These are phyloP conservation scores for Gamsiella multidivaricata DNA, from an alignment of 192 early-diverging fungal species.

Conservation along the genomic window DNA sequence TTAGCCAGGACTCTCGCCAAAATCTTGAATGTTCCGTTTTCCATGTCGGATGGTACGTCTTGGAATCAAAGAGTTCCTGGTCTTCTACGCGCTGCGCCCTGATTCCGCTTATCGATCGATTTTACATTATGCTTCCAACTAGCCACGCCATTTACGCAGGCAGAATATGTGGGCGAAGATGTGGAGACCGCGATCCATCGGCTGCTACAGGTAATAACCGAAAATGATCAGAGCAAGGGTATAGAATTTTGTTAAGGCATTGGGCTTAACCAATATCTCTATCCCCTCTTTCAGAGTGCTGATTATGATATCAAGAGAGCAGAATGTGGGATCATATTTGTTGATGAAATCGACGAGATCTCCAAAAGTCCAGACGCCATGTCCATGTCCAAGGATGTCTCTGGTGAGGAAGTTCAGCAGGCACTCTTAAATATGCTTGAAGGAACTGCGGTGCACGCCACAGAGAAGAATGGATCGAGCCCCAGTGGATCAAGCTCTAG, in stretches of 20 bases:
- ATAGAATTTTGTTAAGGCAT: no score
- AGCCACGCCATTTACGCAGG: conserved; percentile 87
- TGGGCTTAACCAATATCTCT: no score
- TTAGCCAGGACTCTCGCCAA: conserved; percentile 85
- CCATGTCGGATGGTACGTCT: conserved; percentile 78
- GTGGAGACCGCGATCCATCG: conserved; percentile 89
- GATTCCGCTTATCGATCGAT: neutral
- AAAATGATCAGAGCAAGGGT: neutral
- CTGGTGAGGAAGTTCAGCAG: conserved; percentile 93
- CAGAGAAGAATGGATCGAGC: conserved; percentile 77
- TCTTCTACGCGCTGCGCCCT: neutral
- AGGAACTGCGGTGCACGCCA: conserved; percentile 86
- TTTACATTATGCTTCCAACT: no score
- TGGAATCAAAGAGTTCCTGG: no score
- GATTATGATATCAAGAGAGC: conserved; percentile 89
- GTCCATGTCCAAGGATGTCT: conserved; percentile 84
- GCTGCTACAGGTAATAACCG: conserved; percentile 70
- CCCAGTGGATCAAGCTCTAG: conserved; percentile 29
- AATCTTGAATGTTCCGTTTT: conserved; percentile 87
- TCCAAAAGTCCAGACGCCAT: conserved; percentile 79
- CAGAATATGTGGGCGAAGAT: conserved; percentile 93
- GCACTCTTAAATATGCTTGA: conserved; percentile 87
- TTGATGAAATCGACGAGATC: conserved; percentile 95
- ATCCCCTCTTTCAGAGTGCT: conserved; percentile 61
- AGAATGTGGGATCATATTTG: conserved; percentile 89